Conservation (phyloP, 495 filamentous ascomycete genomes). For the Stereocaulon alpinum region DNA sequence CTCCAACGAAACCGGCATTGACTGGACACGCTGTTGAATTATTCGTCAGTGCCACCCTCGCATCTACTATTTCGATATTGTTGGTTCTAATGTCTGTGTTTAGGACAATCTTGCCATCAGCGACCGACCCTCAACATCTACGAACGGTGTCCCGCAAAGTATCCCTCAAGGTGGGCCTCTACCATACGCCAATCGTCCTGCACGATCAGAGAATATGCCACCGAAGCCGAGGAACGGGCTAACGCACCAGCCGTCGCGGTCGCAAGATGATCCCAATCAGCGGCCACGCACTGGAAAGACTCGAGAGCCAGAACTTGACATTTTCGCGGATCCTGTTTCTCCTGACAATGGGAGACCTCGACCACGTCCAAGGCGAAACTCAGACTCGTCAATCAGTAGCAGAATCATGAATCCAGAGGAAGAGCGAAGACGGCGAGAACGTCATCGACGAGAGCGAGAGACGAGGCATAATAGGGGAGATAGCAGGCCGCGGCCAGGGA, state of each 20-base stretch:
- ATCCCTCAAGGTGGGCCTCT: slow-evolving; percentile 32
- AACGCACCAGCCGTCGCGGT: slow-evolving; percentile 48
- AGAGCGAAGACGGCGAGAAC: slow-evolving; percentile 63
- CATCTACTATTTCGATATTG: slow-evolving; percentile 6
- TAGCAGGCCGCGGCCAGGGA: slow-evolving; percentile 29
- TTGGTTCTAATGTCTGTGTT: neutral
- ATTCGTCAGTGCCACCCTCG: slow-evolving; percentile 60
- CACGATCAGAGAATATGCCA: slow-evolving; percentile 30
- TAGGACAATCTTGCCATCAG: slow-evolving; percentile 43
- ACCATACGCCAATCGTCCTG: slow-evolving; percentile 32
- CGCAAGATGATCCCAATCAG: slow-evolving; percentile 44
- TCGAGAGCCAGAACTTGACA: slow-evolving; percentile 37
- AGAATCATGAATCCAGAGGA: slow-evolving; percentile 60
- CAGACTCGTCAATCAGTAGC: slow-evolving; percentile 75
- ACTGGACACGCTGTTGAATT: slow-evolving; percentile 66
- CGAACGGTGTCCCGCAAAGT: slow-evolving; percentile 24
- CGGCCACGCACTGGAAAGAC: slow-evolving; percentile 26
- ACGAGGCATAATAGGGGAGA: slow-evolving; percentile 52
- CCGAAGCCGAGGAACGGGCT: slow-evolving; percentile 31
- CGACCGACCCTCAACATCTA: slow-evolving; percentile 28
- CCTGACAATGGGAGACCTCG: slow-evolving; percentile 29
- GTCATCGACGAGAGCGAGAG: slow-evolving; percentile 58
- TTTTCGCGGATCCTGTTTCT: slow-evolving; percentile 48
- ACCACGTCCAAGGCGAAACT: slow-evolving; percentile 70
- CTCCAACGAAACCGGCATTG: slow-evolving; percentile 40